Conservation (phyloP, 345 rosid genomes). For the Aquilaria malaccensis region DNA sequence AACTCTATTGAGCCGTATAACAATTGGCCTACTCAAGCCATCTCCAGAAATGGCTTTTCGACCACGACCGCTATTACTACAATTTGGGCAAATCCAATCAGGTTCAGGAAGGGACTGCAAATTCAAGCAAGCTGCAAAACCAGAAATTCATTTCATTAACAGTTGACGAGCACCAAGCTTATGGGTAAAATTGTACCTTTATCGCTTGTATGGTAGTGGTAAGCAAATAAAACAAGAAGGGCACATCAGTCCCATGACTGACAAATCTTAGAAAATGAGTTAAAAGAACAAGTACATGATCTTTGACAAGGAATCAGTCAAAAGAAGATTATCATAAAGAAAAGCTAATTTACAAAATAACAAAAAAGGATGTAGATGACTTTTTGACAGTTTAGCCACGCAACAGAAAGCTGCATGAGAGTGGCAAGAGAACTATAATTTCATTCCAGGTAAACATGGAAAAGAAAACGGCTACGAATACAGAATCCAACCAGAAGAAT, state of each 20-base stretch:
- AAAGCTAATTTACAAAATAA: background rate
- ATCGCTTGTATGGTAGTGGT: too few relatives aligned
- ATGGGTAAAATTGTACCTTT: too few relatives aligned
- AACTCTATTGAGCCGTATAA: constrained; percentile 53
- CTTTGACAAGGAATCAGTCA: too few relatives aligned
- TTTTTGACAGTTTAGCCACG: too few relatives aligned
- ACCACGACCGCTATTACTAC: constrained; percentile 43
- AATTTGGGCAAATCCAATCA: constrained; percentile 74
- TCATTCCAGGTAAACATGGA: background rate
- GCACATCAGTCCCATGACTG: too few relatives aligned
- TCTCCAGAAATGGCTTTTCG: constrained; percentile 34
- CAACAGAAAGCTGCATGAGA: too few relatives aligned
- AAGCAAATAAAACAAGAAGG: too few relatives aligned
- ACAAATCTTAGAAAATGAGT: too few relatives aligned
- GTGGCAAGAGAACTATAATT: background rate
- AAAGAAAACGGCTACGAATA: too few relatives aligned
- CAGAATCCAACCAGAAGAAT: constrained; percentile 3
- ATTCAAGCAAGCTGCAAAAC: constrained; percentile 76
- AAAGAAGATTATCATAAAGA: background rate
- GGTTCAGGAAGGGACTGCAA: constrained; percentile 54
- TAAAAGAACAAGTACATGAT: too few relatives aligned
- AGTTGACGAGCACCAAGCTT: too few relatives aligned
- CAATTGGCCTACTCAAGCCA: constrained; percentile 35
- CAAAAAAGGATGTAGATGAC: too few relatives aligned
- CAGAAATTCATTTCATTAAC: constrained; percentile 12